Percentiles rank a stretch among this genome's conserved stretches.
Evolutionary conservation across 306 rosid genomes (phyloP).

Genomic region (Lotus japonicus): DNA sequence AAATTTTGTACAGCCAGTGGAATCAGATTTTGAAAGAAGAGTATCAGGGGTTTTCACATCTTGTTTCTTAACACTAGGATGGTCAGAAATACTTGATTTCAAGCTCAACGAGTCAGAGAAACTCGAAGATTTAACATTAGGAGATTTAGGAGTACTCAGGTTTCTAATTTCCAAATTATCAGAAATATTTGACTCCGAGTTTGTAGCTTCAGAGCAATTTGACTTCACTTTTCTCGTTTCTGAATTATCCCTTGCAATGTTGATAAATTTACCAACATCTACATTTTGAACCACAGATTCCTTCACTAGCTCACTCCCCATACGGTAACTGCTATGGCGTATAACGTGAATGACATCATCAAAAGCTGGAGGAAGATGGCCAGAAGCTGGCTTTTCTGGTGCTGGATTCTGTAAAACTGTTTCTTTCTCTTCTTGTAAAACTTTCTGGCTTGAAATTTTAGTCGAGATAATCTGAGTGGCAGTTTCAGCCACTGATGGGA

Average conservation of each 20-base stretch:
- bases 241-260: constrained; percentile 54
- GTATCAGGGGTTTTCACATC: constrained; percentile 32
- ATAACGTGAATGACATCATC: constrained; percentile 88
- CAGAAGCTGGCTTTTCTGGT: constrained; percentile 38
- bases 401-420: constrained; percentile 32
- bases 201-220: constrained; percentile 44
- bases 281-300: constrained; percentile 62
- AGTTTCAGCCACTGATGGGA: constrained; percentile 41
- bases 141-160: constrained; percentile 21
- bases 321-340: constrained; percentile 87
- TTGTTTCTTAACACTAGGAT: constrained; percentile 30
- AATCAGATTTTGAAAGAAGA: constrained; percentile 31
- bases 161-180: constrained; percentile 52
- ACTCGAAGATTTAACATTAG: constrained; percentile 29
- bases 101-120: constrained; percentile 37
- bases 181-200: constrained; percentile 30
- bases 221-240: constrained; percentile 50
- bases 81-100: constrained; percentile 38
- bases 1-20: constrained; percentile 31
- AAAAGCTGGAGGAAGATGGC: constrained; percentile 76
- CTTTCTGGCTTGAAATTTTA: constrained; percentile 40
- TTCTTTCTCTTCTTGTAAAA: constrained; percentile 39
- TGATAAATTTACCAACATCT: constrained; percentile 71
- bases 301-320: constrained; percentile 63
- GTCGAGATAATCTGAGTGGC: constrained; percentile 35